Evolutionary conservation across 768 basidiomycete species (phyloP).

Genomic region (Plicaturopsis crispa): DNA sequence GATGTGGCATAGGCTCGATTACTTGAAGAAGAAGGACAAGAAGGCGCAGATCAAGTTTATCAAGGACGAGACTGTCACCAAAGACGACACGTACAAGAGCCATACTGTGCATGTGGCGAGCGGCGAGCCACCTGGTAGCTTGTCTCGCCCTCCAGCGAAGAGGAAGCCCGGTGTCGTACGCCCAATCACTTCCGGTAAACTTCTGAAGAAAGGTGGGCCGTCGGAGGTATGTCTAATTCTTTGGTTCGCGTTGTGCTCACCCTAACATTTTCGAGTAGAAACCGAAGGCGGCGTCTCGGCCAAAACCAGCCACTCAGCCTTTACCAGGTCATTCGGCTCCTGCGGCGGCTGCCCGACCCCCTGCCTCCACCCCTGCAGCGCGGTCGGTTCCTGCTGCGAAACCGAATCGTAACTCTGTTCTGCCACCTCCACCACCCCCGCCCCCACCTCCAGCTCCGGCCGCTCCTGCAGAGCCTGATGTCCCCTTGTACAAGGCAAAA

Average conservation of each 20-base stretch:
- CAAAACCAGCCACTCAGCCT: constrained; percentile 55
- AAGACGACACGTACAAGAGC: constrained; percentile 88
- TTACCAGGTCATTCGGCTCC: constrained; percentile 50
- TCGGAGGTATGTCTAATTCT: constrained; percentile 24
- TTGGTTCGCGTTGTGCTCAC: not conserved
- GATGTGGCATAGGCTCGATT: constrained; percentile 58
- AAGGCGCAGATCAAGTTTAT: constrained; percentile 77
- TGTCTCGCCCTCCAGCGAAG: constrained; percentile 78
- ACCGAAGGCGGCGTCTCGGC: constrained; percentile 25
- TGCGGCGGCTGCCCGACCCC: constrained; percentile 26
- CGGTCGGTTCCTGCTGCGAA: constrained; percentile 27
- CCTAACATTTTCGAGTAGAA: constrained; percentile 28
- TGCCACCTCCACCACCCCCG: constrained; percentile 36
- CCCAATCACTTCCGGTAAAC: constrained; percentile 80
- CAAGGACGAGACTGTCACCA: constrained; percentile 79
- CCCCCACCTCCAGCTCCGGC: constrained; percentile 47
- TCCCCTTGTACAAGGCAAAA: constrained; percentile 77
- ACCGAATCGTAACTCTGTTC: constrained; percentile 24
- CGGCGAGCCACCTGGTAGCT: constrained; percentile 78
- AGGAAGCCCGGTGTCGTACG: constrained; percentile 81
- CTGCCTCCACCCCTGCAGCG: constrained; percentile 25
- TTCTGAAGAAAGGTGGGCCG: constrained; percentile 72
- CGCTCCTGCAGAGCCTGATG: constrained; percentile 53
- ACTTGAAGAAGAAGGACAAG: constrained; percentile 97
- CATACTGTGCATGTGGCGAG: constrained; percentile 82